Conservation (phyloP, 306 rosid genomes). For the Rosa chinensis region DNA sequence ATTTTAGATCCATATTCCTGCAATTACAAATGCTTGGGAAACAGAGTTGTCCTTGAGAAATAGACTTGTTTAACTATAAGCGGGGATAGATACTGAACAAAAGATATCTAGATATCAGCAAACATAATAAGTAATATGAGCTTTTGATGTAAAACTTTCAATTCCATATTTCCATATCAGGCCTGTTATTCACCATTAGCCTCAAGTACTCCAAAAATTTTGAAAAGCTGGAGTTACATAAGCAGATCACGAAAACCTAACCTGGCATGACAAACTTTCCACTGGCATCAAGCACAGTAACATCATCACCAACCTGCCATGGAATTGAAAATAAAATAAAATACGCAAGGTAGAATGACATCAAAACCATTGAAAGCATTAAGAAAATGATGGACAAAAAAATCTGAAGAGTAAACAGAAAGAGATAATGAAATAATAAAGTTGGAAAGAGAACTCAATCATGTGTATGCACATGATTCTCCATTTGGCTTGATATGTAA, state of each 20-base stretch:
- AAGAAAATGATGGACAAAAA: background rate
- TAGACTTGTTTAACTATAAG: background rate
- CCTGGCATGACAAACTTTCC: constrained; percentile 99
- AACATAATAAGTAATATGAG: background rate
- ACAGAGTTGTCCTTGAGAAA: background rate
- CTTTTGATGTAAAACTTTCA: background rate
- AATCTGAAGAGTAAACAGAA: background rate
- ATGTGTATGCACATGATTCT: background rate
- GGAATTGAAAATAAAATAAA: constrained; percentile 12
- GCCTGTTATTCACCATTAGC: background rate
- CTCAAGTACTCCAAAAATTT: background rate
- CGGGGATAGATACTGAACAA: background rate
- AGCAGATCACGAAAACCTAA: constrained; percentile 30
- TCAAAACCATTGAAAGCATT: constrained; percentile 18
- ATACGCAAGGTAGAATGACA: background rate
- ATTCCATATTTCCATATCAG: background rate
- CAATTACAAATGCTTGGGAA: background rate
- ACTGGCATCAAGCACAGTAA: constrained; percentile 77
- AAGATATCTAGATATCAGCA: background rate
- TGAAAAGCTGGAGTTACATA: background rate
- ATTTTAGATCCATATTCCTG: constrained; percentile 13
- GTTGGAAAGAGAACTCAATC: background rate
- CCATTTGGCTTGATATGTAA: background rate
- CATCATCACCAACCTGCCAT: constrained; percentile 76
- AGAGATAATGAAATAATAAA: background rate